phyloP scores from a whole-genome alignment of 805 yeast species.

The Blastobotrys attinorum region DNA sequence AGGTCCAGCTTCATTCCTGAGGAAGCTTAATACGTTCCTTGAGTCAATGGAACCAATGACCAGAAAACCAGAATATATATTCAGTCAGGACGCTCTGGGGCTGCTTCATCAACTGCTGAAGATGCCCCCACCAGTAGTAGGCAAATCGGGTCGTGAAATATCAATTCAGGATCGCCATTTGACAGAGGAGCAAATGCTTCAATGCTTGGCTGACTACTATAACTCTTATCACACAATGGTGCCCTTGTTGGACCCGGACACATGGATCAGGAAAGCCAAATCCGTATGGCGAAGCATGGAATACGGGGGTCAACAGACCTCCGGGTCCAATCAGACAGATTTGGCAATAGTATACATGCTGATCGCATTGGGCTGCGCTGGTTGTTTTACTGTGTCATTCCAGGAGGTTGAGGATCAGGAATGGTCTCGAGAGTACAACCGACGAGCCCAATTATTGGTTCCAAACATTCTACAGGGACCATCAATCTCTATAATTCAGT shows the following conservation, averaged over 20 bases:
- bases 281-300: slow-evolving; percentile 12
- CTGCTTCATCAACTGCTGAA: background rate
- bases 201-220: slow-evolving; percentile 9
- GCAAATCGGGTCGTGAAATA: background rate
- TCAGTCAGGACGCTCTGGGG: background rate
- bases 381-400: slow-evolving; percentile 4
- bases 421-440: slow-evolving; percentile 14
- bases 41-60: background rate
- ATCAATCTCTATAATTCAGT: slow-evolving; percentile 10
- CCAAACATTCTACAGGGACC: slow-evolving; percentile 10
- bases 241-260: slow-evolving; percentile 13
- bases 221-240: slow-evolving; percentile 6
- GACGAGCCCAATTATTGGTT: slow-evolving; percentile 8
- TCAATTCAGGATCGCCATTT: slow-evolving; percentile 7
- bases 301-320: slow-evolving; percentile 3
- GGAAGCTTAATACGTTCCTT: background rate
- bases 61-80: background rate
- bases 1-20: background rate
- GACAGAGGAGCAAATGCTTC: slow-evolving; percentile 18
- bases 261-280: slow-evolving; percentile 13
- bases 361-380: slow-evolving; percentile 10
- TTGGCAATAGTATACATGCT: slow-evolving; percentile 11
- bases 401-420: slow-evolving; percentile 9
- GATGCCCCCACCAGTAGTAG: background rate
- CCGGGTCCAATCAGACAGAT: background rate